Evolutionary conservation across 2,329 filamentous ascomycete species (phyloP).

Genomic region (Xylaria hypoxylon): DNA sequence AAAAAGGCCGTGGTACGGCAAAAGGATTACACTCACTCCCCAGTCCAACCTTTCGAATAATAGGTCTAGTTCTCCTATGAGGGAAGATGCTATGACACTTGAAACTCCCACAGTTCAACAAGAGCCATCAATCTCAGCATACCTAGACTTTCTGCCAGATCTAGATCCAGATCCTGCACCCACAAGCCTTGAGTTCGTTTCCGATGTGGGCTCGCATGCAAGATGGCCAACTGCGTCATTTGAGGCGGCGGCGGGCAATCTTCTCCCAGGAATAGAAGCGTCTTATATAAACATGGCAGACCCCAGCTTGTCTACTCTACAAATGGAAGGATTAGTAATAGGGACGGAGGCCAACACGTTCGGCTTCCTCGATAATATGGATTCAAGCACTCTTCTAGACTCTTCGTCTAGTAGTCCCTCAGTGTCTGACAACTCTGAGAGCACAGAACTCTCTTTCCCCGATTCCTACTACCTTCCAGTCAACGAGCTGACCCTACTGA

Average conservation of each 20-base stretch:
- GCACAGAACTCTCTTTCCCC: constrained; percentile 49
- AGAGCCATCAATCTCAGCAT: constrained; percentile 4
- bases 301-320: background rate
- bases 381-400: constrained; percentile 6
- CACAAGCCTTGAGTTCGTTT: background rate
- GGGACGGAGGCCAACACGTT: background rate
- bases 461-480: constrained; percentile 64
- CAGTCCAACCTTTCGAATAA: background rate
- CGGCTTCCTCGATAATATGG: constrained; percentile 5
- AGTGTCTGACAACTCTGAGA: constrained; percentile 17
- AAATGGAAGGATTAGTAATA: background rate
- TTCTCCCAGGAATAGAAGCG: constrained; percentile 15
- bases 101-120: constrained; percentile 6
- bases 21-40: constrained; percentile 1
- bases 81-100: background rate
- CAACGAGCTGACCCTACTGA: constrained; percentile 61
- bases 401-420: constrained; percentile 25
- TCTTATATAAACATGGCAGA: background rate
- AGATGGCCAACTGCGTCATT: constrained; percentile 7
- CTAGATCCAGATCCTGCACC: constrained; percentile 1
- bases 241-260: background rate
- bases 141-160: background rate
- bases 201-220: background rate
- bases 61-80: background rate
- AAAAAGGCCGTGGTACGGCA: constrained; percentile 10